Evolutionary conservation across 2,329 filamentous ascomycete species (phyloP).

Genomic region (Alternaria arborescens): DNA sequence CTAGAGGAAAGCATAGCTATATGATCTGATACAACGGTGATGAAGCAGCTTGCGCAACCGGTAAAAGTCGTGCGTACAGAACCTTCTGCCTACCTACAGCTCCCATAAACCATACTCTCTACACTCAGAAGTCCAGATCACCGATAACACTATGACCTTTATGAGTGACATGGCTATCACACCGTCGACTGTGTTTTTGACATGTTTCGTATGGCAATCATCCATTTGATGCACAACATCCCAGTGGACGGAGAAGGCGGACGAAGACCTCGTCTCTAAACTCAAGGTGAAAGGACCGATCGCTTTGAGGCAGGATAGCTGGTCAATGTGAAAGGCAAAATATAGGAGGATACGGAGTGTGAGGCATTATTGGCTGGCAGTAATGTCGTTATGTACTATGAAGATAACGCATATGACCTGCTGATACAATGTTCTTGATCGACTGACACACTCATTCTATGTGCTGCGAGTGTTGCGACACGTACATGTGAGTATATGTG

Average conservation of each 20-base stretch:
- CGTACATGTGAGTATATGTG: not conserved
- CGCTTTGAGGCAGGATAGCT: no score
- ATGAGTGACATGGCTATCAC: not conserved
- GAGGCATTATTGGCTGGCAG: no score
- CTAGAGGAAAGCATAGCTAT: not conserved
- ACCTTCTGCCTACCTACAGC: not conserved
- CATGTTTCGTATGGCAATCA: not conserved
- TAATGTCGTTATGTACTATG: no score
- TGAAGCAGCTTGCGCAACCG: not conserved
- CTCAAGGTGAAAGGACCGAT: no score
- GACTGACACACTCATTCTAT: not conserved
- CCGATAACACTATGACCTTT: not conserved
- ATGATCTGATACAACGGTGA: not conserved
- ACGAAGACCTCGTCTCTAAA: not conserved
- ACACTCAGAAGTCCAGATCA: not conserved
- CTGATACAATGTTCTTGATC: not conserved
- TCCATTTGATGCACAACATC: not conserved
- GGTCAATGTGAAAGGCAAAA: no score
- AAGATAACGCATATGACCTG: no score
- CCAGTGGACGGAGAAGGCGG: not conserved
- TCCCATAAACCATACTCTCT: not conserved
- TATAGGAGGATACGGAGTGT: no score
- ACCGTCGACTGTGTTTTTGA: not conserved
- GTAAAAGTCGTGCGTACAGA: not conserved
- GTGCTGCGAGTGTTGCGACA: not conserved